Conservation (phyloP, 2,329 filamentous ascomycete genomes). For the Beauveria australis region DNA sequence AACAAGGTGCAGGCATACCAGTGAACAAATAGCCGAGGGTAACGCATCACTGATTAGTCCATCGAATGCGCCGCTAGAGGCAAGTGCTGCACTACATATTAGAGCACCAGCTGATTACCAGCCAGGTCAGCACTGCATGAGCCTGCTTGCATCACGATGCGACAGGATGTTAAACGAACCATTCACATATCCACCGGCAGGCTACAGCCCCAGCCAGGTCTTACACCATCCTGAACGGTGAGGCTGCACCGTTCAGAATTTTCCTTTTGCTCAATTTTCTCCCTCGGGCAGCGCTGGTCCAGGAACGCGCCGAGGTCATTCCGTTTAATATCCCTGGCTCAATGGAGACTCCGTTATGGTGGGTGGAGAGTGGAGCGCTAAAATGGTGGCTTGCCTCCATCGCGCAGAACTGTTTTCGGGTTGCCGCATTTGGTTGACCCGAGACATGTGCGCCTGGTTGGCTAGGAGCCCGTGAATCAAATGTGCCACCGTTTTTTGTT, state of each 20-base stretch:
- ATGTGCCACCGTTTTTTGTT: background rate
- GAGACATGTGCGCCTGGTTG: background rate
- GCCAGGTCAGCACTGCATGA: background rate
- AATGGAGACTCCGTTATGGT: background rate
- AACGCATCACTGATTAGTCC: too few species aligned
- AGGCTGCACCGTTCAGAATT: background rate
- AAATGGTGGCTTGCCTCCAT: background rate
- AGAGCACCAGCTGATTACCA: background rate
- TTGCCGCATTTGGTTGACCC: background rate
- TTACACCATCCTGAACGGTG: background rate
- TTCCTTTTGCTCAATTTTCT: too few species aligned
- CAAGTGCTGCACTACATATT: background rate
- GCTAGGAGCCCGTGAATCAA: background rate
- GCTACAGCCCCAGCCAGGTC: background rate
- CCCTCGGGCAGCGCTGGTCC: background rate
- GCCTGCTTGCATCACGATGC: background rate
- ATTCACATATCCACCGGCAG: background rate
- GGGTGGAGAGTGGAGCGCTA: background rate
- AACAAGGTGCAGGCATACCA: too few species aligned
- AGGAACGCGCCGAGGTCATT: background rate
- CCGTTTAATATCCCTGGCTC: background rate
- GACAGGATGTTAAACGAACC: too few species aligned
- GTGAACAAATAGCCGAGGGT: too few species aligned
- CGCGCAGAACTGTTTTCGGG: background rate
- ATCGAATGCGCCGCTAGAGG: background rate